Conservation (phyloP, 805 yeast species). For the Ogataea allantospora region DNA sequence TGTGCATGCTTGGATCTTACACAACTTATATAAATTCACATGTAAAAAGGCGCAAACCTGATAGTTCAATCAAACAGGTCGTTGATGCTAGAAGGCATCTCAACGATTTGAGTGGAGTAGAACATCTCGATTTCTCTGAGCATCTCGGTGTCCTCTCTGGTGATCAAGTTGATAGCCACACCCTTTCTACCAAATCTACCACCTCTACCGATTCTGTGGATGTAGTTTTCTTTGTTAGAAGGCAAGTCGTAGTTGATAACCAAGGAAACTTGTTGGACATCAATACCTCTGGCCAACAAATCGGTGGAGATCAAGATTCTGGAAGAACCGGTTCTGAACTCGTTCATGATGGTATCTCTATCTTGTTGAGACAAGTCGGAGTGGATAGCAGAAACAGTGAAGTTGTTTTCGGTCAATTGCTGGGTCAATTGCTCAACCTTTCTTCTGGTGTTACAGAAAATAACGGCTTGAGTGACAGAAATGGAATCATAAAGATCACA, state of each 20-base stretch:
- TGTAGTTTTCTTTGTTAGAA: slow-evolving; percentile 87
- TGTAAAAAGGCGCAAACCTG: slow-evolving; percentile 14
- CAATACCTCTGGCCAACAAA: slow-evolving; percentile 97
- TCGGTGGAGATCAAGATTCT: slow-evolving; percentile 95
- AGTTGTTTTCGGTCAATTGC: slow-evolving; percentile 73
- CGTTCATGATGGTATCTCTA: slow-evolving; percentile 92
- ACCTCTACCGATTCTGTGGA: slow-evolving; percentile 97
- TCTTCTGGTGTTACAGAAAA: slow-evolving; percentile 94
- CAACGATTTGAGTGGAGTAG: slow-evolving; percentile 72
- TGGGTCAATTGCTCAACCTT: slow-evolving; percentile 91
- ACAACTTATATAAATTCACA: slow-evolving; percentile 14
- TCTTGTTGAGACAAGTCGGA: slow-evolving; percentile 96
- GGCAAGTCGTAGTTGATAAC: slow-evolving; percentile 97
- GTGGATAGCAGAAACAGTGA: slow-evolving; percentile 94
- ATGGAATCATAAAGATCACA: slow-evolving; percentile 94
- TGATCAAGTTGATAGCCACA: slow-evolving; percentile 92
- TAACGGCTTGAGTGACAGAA: slow-evolving; percentile 95
- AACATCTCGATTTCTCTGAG: slow-evolving; percentile 73
- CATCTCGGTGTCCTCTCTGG: slow-evolving; percentile 70
- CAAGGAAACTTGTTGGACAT: slow-evolving; percentile 94
- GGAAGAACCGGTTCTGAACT: slow-evolving; percentile 90
- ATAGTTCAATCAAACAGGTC: slow-evolving; percentile 37
- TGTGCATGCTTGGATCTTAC: slow-evolving; percentile 13
- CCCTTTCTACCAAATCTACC: slow-evolving; percentile 99
- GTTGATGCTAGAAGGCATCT: slow-evolving; percentile 75